A percentile compares a stretch with the other conserved stretches of the same genome.
Evolutionary conservation across 2,329 filamentous ascomycete species (phyloP).

Genomic region (Cladophialophora carrionii): DNA sequence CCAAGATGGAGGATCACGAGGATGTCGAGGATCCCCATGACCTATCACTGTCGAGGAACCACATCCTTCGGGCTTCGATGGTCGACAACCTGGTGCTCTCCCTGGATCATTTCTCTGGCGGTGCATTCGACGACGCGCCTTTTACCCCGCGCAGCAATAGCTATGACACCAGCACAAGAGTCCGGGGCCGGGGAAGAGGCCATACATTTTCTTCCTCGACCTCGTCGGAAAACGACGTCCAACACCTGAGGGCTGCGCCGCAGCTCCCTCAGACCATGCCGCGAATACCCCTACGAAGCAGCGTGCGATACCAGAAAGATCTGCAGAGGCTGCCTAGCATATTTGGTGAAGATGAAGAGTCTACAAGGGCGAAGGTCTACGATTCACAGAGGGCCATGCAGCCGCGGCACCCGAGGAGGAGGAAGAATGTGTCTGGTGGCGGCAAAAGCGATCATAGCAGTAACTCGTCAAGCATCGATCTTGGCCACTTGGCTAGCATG

Average conservation of each 20-base stretch:
- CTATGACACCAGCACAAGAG: constrained; percentile 37
- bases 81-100: constrained; percentile 95
- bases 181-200: constrained; percentile 57
- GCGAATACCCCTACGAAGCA: constrained; percentile 39
- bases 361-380: constrained; percentile 45
- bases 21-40: constrained; percentile 73
- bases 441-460: constrained; percentile 73
- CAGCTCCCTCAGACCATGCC: constrained; percentile 38
- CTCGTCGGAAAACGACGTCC: constrained; percentile 59
- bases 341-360: constrained; percentile 50
- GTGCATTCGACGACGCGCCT: constrained; percentile 36
- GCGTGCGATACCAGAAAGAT: constrained; percentile 32
- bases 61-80: constrained; percentile 83
- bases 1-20: constrained; percentile 30
- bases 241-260: constrained; percentile 44
- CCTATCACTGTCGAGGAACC: constrained; percentile 74
- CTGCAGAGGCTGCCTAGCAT: constrained; percentile 67
- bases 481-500: constrained; percentile 52
- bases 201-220: constrained; percentile 64
- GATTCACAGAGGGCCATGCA: constrained; percentile 42
- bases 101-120: constrained; percentile 75
- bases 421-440: constrained; percentile 51
- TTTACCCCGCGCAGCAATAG: constrained; percentile 34
- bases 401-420: constrained; percentile 37
- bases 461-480: constrained; percentile 76